A percentile compares a stretch with the other conserved stretches of the same genome.
Evolutionary conservation across 352 stramenopile genomes (phyloP).

Genomic region (Elongisporangium undulatum): DNA sequence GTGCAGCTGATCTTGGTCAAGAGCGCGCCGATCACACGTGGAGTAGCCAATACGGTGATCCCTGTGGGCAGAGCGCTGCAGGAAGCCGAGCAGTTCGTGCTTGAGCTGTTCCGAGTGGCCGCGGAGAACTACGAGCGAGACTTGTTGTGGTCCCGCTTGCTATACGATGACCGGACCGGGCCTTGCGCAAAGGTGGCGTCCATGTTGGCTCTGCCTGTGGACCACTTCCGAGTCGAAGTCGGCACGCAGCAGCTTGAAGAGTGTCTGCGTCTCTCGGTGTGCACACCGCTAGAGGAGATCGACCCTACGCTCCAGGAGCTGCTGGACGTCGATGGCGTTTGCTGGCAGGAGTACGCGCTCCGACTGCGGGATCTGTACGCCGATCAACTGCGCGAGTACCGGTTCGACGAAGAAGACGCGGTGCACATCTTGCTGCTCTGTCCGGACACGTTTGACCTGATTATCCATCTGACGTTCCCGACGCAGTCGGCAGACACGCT

Average conservation of each 20-base stretch:
- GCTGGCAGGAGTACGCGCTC: constrained; percentile 75
- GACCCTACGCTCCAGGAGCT: constrained; percentile 71
- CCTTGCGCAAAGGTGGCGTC: constrained; percentile 46
- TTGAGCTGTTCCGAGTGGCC: constrained; percentile 75
- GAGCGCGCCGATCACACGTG: constrained; percentile 23
- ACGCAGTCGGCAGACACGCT: constrained; percentile 22
- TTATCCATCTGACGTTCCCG: constrained; percentile 82
- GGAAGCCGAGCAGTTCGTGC: constrained; percentile 71
- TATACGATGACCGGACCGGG: constrained; percentile 61
- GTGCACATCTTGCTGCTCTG: constrained; percentile 81
- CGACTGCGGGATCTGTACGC: constrained; percentile 75
- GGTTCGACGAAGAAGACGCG: constrained; percentile 70
- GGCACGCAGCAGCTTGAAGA: constrained; percentile 81
- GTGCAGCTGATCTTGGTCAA: constrained; percentile 71
- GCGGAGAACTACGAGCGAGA: constrained; percentile 83
- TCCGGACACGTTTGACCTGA: constrained; percentile 77
- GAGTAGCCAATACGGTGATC: constrained; percentile 47
- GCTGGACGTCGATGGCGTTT: constrained; percentile 56
- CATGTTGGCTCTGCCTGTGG: constrained; percentile 39
- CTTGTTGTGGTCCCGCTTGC: constrained; percentile 77
- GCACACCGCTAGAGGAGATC: constrained; percentile 71
- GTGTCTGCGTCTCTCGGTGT: constrained; percentile 76
- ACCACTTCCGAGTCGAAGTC: constrained; percentile 71
- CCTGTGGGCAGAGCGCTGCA: constrained; percentile 59
- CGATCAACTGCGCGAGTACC: constrained; percentile 80